These are phyloP conservation scores for Hymenoscyphus repandus DNA, from an alignment of 2,329 filamentous ascomycete genomes.

Conservation along the genomic window DNA sequence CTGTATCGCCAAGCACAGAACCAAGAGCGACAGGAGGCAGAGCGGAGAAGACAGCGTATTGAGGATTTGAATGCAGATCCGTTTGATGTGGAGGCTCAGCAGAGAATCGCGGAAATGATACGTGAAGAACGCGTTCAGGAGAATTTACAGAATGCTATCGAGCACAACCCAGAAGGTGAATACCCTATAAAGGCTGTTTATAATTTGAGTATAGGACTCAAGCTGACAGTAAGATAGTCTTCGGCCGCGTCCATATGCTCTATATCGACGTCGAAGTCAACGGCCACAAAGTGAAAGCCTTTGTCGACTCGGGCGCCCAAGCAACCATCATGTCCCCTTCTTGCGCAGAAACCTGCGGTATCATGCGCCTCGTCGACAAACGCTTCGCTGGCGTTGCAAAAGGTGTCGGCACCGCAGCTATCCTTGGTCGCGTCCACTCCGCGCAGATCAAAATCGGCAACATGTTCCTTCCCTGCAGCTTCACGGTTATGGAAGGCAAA, in stretches of 20 bases:
- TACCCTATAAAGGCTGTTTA: conserved; percentile 11
- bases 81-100: conserved; percentile 88
- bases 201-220: neutral
- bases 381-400: conserved; percentile 88
- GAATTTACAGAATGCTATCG: conserved; percentile 93
- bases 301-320: conserved; percentile 96
- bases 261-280: conserved; percentile 97
- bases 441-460: conserved; percentile 91
- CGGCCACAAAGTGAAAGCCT: conserved; percentile 83
- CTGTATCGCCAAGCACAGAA: conserved; percentile 64
- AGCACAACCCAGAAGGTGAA: conserved; percentile 93
- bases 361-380: conserved; percentile 91
- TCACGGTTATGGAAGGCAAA: conserved; percentile 99
- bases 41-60: conserved; percentile 77
- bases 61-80: conserved; percentile 85
- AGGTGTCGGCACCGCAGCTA: conserved; percentile 89
- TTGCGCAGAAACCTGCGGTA: conserved; percentile 86
- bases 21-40: conserved; percentile 65
- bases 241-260: conserved; percentile 90
- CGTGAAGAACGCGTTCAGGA: conserved; percentile 90
- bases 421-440: conserved; percentile 90
- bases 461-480: conserved; percentile 84
- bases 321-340: conserved; percentile 97
- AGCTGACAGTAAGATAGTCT: conserved; percentile 52
- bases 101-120: conserved; percentile 94